Evolutionary conservation across 495 filamentous ascomycete species (phyloP).

Genomic region (Extremus antarcticus): DNA sequence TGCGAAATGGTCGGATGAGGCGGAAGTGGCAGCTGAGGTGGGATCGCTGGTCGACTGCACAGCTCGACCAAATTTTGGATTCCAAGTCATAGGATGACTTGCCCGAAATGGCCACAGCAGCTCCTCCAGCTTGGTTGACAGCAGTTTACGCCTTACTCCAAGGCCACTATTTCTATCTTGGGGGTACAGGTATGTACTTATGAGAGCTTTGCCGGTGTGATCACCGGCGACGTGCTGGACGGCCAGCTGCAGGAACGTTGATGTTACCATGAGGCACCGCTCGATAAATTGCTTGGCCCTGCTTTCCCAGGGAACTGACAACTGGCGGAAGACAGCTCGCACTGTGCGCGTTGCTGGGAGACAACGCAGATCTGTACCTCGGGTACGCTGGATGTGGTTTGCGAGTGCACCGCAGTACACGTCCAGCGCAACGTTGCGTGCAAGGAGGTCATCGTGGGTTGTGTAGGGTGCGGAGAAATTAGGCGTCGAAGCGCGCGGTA

Average conservation of each 20-base stretch:
- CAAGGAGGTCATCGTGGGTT: background rate
- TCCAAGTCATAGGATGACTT: background rate
- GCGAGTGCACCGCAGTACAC: background rate
- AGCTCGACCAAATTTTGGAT: background rate
- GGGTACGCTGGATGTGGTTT: background rate
- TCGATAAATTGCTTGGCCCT: background rate
- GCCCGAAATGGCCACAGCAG: background rate
- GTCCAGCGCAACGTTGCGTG: background rate
- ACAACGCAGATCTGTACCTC: background rate
- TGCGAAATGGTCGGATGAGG: background rate
- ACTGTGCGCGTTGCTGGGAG: background rate
- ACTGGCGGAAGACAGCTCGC: background rate
- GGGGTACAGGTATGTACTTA: background rate
- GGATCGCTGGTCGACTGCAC: too few relatives aligned
- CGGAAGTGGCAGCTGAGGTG: background rate
- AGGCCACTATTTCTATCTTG: background rate
- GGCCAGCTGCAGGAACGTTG: background rate
- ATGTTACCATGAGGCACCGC: background rate
- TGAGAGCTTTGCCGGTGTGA: background rate
- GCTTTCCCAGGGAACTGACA: background rate
- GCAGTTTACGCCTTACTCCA: background rate
- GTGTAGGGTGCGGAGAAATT: background rate
- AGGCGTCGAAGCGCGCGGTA: background rate
- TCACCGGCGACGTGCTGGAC: background rate
- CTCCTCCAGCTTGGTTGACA: background rate